phyloP scores from a whole-genome alignment of 805 yeast genomes.

The Saturnispora saitoi region DNA sequence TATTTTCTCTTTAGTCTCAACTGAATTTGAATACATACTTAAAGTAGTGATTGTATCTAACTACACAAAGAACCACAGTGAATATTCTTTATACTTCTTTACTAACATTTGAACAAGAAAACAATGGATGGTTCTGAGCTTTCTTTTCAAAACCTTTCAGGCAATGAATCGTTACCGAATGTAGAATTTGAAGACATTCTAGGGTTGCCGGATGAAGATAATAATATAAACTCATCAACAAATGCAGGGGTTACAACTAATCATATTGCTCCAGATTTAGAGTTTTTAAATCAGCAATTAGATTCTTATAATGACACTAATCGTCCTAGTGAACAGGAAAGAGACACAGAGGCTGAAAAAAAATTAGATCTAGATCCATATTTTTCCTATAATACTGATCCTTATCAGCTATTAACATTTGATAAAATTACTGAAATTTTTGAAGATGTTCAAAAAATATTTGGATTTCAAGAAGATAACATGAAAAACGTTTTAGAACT shows the following conservation, averaged over 20 bases:
- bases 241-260: background rate
- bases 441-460: conserved; percentile 44
- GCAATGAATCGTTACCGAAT: background rate
- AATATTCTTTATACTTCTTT: too few species aligned
- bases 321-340: background rate
- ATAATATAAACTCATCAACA: background rate
- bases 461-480: conserved; percentile 82
- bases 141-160: background rate
- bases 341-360: conserved; percentile 3
- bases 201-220: background rate
- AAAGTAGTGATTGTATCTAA: too few species aligned
- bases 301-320: background rate
- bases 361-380: conserved; percentile 32
- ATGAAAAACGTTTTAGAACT: conserved; percentile 75
- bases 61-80: too few species aligned
- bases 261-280: background rate
- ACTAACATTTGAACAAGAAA: too few species aligned
- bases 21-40: too few species aligned
- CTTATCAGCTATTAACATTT: conserved; percentile 64
- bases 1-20: too few species aligned
- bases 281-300: background rate
- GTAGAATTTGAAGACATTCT: background rate
- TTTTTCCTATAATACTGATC: conserved; percentile 51
- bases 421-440: conserved; percentile 57
- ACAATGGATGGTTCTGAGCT: too few species aligned